Base-by-base conservation (phyloP, 2,329 filamentous ascomycete genomes). In the Colletotrichum tropicale region DNA sequence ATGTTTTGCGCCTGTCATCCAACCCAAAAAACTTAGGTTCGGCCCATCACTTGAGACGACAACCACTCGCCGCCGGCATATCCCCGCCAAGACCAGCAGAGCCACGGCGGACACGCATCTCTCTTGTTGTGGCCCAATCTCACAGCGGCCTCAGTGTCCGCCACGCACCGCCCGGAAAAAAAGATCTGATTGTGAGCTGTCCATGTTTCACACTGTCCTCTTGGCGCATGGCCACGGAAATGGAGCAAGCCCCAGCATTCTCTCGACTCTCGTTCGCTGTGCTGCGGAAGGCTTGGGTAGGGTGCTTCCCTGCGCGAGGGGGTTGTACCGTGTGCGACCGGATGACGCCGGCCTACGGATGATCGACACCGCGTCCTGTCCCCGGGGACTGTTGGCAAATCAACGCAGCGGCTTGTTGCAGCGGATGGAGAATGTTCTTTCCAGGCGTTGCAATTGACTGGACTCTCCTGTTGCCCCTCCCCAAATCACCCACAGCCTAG, bases 21-120 rank as follows among this genome's bases (percentile, higher is more conserved):
- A 38, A 64, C 18, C 34, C 15, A 43, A 10, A 26, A 64, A 34
- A 24, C 15, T n/a, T 67, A 28, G 58, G 52, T 65, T 74, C 43
- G 21, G 26, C 43, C 18, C 48, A 65, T 75, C 38, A 32, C 38
- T 67, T 62, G 55, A n/a, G 62, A 72, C 21, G 68, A 58, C 38
- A 67, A 72, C 32, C 66, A 26, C 58, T 64, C 64, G 69, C 69
- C 43, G 43, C 58, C 58, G 70, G 74, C 58, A 58, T 16, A 76
- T 74, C 58, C 56, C 70, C 74, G 74, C 74, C 74, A 76, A 76
- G 74, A 36, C 32, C 15, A 38, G 48, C 70, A 76, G 74, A 74
- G 74, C 74, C 74, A 74, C 74, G 38, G 43, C n/a, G 61, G 1
- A 75, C 72, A 69, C 74, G 70, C 70, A 69, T 70, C 13, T 16